Evolutionary conservation across 805 yeast species (phyloP), one percentile per base, ranked within the genome.

Genomic region (Henningerozyma blattae): DNA sequence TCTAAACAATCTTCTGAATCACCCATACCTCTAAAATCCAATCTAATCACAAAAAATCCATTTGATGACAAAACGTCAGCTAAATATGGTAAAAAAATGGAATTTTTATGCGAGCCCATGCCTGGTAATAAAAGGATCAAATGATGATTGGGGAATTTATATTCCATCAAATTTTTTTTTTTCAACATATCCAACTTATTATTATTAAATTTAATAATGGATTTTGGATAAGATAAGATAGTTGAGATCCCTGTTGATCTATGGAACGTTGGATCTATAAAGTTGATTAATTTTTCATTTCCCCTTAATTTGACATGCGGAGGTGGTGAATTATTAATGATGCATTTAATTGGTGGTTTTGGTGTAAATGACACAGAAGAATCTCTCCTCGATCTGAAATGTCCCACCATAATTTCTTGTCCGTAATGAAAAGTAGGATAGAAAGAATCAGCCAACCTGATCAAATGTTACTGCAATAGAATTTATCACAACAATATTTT

Each of bases 21-120:
- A 1, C 96, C 97, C 54, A 91, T 78, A 5, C 79, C 81, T 35
- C 95, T 65, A 47, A 87, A 86, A 55, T 87, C 96, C 44, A 86
- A 75, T 42, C 96, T 62, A 32, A 84, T 64, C 3, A 79, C 70
- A 48, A 66, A 73, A 36, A 73, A 61, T 0, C 93, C 94, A 38
- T 68, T 52, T 13, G 68, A 67, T 2, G 86, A 75, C 35, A 87
- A 52, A 18, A 56, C 58, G 18, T 69, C 68, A 0, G 93, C 87
- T 29, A 84, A 54, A 13, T 58, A 45, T 18, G 70, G 68, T 42
- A 79, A 85, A 54, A 79, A 86, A 38, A 83, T 74, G 51, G 83
- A 79, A 59, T 81, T 72, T 43, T 84, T 72, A 51, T 87, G 93
- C 0, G 94, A 93, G 1, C 77, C 87, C 40, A 72, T 79, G 1